Conservation (phyloP, 345 rosid species). For the Mangifera indica region DNA sequence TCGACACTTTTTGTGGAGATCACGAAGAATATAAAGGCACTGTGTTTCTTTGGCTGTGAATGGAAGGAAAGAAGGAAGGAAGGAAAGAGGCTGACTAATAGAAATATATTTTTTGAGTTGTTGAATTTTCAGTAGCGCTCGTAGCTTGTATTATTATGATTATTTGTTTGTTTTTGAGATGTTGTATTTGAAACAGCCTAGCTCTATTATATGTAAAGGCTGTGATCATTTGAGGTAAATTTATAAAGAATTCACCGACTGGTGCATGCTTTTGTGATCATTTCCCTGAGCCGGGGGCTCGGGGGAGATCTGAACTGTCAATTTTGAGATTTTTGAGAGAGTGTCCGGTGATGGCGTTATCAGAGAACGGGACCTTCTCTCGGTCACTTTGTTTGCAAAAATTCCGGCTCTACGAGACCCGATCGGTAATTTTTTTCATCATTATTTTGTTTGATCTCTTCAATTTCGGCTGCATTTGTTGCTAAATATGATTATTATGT, state of each 20-base stretch:
- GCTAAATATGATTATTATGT: slow-evolving; percentile 9
- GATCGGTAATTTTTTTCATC: slow-evolving; percentile 45
- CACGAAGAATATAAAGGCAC: background rate
- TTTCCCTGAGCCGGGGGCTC: slow-evolving; percentile 78
- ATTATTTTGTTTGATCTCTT: slow-evolving; percentile 18
- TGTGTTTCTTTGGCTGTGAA: slow-evolving; percentile 9
- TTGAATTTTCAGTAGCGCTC: background rate
- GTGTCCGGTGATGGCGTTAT: slow-evolving; percentile 21
- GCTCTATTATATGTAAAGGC: slow-evolving; percentile 47
- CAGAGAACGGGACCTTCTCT: slow-evolving; percentile 20
- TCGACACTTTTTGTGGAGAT: slow-evolving; percentile 3
- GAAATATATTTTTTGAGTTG: no score
- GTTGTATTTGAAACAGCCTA: slow-evolving; percentile 83
- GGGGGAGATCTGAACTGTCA: slow-evolving; percentile 49
- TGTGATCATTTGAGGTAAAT: slow-evolving; percentile 24
- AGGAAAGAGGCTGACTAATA: slow-evolving; percentile 1
- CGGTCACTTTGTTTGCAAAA: slow-evolving; percentile 49
- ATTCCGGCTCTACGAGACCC: slow-evolving; percentile 78
- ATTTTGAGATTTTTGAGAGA: slow-evolving; percentile 5
- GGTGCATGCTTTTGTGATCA: slow-evolving; percentile 52
- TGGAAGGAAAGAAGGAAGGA: slow-evolving; percentile 19
- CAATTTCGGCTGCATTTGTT: background rate
- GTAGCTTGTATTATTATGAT: background rate
- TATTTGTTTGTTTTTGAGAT: slow-evolving; percentile 23
- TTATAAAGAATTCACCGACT: background rate